Evolutionary conservation across 2,329 filamentous ascomycete genomes (phyloP), one percentile per base, ranked within the genome.

Genomic region (Xylaria sp.): DNA sequence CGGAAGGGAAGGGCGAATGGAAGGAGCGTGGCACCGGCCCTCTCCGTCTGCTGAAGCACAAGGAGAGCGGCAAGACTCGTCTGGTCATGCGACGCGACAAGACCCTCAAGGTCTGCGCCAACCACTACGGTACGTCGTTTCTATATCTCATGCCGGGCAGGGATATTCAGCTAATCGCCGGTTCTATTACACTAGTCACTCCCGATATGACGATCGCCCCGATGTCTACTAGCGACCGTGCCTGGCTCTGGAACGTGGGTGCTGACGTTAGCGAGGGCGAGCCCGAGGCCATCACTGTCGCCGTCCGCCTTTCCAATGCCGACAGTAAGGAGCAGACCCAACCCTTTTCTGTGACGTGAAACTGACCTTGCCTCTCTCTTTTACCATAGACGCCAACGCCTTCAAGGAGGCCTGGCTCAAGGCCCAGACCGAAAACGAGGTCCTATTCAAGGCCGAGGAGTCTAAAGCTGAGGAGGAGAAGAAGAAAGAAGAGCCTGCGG

Each of bases 41-140:
- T 69, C 92, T 97, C 62, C 87, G 93, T 71, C 84, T 99, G 76
- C 83, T 99, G 72, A 97, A 97, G 87, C 94, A 99, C 84, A 94
- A 92, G 85, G 92, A 97, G 82, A 97, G 96, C 75, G 87, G 89
- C 78, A 97, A 97, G 88, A 96, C 92, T 55, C 87, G 94, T 68
- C 82, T 99, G 69, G 94, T 99, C 67, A 99, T 99, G 94, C 90
- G 94, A 75, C 86, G 94, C 74, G 94, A 99, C 83, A 97, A 97
- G 91, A 99, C 94, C 58, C 87, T 97, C 80, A 99, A 99, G 85
- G 94, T 99, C 78, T 99, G 94, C 88, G 94, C 94, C 73, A 99
- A 99, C 83, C 94, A 99, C 84, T 99, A 99, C 79, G 88, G 92
- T 96, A 87, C 70, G 89, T 79, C 22, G 11, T 17, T 21, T 13